Conservation (phyloP, 2,329 filamentous ascomycete species). For the Fonsecaea erecta region DNA sequence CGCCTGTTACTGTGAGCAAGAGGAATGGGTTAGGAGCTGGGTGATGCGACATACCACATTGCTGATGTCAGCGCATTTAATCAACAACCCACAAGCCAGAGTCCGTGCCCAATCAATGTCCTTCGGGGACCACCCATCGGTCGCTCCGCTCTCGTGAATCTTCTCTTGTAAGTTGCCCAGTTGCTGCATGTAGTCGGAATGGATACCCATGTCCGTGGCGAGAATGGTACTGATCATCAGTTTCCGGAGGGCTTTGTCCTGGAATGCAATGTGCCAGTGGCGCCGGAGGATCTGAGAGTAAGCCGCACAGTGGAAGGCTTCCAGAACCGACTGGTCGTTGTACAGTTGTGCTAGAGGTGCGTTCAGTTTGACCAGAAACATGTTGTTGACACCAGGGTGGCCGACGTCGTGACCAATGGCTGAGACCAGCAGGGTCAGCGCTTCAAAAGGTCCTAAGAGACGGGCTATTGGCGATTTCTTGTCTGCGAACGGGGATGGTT, state of each 20-base stretch:
- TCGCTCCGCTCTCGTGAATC: conserved; percentile 67
- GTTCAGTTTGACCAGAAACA: conserved; percentile 89
- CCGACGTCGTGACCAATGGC: conserved; percentile 99
- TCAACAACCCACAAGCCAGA: conserved; percentile 84
- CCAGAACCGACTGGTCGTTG: conserved; percentile 93
- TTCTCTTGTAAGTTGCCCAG: conserved; percentile 80
- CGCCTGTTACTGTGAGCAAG: conserved; percentile 60
- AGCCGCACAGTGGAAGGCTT: conserved; percentile 96
- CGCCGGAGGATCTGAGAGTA: conserved; percentile 93
- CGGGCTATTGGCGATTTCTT: conserved; percentile 69
- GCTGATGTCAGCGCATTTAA: conserved; percentile 98
- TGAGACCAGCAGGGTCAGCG: conserved; percentile 84
- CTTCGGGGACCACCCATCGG: conserved; percentile 76
- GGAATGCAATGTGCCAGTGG: conserved; percentile 85
- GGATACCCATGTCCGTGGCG: conserved; percentile 94
- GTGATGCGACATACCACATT: conserved; percentile 76
- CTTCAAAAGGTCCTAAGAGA: conserved; percentile 83
- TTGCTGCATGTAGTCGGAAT: conserved; percentile 95
- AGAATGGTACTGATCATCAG: conserved; percentile 98
- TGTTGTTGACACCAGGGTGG: conserved; percentile 97
- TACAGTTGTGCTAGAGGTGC: conserved; percentile 92
- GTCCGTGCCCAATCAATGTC: conserved; percentile 76
- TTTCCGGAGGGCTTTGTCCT: conserved; percentile 77
- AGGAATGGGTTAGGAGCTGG: not conserved
- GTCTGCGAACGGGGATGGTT: conserved; percentile 39